Evolutionary conservation across 2,329 filamentous ascomycete species (phyloP), one percentile per base, ranked within the genome.

Genomic region (Fusarium sp.): DNA sequence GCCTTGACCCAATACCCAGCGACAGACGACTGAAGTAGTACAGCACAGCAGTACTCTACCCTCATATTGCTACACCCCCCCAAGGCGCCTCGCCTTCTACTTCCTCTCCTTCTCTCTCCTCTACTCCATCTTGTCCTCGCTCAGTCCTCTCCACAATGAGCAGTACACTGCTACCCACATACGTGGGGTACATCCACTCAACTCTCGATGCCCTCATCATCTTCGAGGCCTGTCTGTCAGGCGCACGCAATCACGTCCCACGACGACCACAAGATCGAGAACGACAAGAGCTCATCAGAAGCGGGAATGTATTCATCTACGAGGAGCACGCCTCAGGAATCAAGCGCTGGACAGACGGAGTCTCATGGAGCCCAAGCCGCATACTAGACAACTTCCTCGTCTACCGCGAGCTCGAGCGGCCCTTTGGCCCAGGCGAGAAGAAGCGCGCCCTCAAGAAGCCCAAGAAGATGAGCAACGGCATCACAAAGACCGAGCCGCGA

Each of bases 321-420:
- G 95, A 97, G 79, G 95, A 98, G 81, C 92, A 94, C 71, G 92
- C 94, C 0, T 97, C 95, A 0, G 95, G 95, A 6, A 97, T 98
- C 84, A 97, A 97, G 85, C 89, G 95, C 66, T 98, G 95, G 95
- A 98, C 95, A 0, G 95, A 98, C 77, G 95, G 95, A 16, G 91
- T 96, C 13, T 92, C 93, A 8, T 98, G 95, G 95, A 97, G 94
- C 76, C 95, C 95, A 0, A 97, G 92, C 82, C 92, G 93, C 18
- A 96, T 97, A 57, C 87, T 96, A 57, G 93, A 92, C 68, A 97
- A 97, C 80, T 97, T 95, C 77, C 88, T 97, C 50, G 90, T 97
- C 76, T 97, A 97, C 79, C 91, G 95, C 34, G 94, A 97, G 81
- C 88, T 97, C 50, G 90, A 93, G 72, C 91, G 92, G 77, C 91